phyloP scores from a whole-genome alignment of 148 eudicot genomes.

The Arbutus unedo region DNA sequence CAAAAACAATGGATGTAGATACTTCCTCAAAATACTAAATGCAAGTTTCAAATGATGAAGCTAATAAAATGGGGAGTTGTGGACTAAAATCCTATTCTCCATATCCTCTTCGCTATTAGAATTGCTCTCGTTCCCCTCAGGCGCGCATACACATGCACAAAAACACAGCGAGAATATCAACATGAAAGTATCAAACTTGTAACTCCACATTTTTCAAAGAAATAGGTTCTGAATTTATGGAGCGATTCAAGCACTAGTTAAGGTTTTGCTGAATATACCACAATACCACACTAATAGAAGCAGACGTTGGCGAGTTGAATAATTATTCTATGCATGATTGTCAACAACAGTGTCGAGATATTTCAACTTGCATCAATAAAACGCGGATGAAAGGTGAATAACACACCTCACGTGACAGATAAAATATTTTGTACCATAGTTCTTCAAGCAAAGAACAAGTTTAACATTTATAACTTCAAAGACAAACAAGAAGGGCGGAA shows the following conservation, averaged over 20 bases:
- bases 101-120: not conserved
- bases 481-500: not conserved
- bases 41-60: constrained; percentile 1
- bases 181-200: not conserved
- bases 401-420: not conserved
- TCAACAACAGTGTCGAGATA: not conserved
- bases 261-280: not conserved
- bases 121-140: not conserved
- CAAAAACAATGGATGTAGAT: not conserved
- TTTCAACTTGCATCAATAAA: not conserved
- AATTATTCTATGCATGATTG: not conserved
- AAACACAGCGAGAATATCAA: not conserved
- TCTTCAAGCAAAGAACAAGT: not conserved
- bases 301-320: not conserved
- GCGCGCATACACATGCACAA: not conserved
- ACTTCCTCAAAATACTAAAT: not conserved
- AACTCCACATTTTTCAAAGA: not conserved
- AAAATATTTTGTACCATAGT: not conserved
- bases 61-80: not conserved
- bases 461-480: constrained; percentile 1
- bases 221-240: not conserved
- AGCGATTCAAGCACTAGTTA: not conserved
- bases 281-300: not conserved
- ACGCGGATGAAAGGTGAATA: not conserved
- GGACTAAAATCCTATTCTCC: not conserved